Evolutionary conservation across 257 asterid genomes (phyloP), one percentile per base, ranked within the genome.

Genomic region (Solanum chiquidenum): DNA sequence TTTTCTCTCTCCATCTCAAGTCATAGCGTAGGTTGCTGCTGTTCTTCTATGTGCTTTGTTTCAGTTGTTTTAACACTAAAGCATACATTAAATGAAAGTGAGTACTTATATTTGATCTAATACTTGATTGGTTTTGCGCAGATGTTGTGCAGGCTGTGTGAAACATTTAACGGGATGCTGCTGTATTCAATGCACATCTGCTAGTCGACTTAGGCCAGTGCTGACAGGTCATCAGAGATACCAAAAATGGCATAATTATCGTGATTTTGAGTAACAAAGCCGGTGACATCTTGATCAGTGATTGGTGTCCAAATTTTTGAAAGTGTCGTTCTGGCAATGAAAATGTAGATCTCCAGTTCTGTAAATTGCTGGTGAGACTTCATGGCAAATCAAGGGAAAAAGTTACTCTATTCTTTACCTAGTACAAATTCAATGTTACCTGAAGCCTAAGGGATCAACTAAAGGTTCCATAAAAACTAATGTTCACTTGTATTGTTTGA

Each of bases 181-280:
- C 95, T 94, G 98, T 88, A 18, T 27, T 38, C 90, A 91, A 38
- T 96, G 99, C 91, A 92, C 94, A 4, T 88, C 92, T 6, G 97
- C 98, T 16, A 82, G 93, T 84, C 94, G 99, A 12, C 94, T 95
- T 44, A 93, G 98, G 92, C 98, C 99, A 0, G 90, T 94, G 86
- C 92, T 94, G 46, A 90, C 91, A 0, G 97, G 94, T 37, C 92
- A 95, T 84, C 94, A 95, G 85, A 94, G 98, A 90, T 96, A 95
- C 93, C 86, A 90, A 75, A 96, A 96, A 88, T 96, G 99, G 98
- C 98, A 96, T 84, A 92, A 42, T 8, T 96, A 96, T 91, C 92
- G 98, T 14, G 96, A 94, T 85, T 35, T 91, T 72, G 94, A 93
- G 91, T 88, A 91, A 86, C 93, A 91, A 84, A 86, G 77, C 84